Percentiles rank a stretch among this genome's conserved stretches.
These are phyloP conservation scores for Bruguiera hainesii DNA, from an alignment of 441 rosid species.

Conservation along the genomic window DNA sequence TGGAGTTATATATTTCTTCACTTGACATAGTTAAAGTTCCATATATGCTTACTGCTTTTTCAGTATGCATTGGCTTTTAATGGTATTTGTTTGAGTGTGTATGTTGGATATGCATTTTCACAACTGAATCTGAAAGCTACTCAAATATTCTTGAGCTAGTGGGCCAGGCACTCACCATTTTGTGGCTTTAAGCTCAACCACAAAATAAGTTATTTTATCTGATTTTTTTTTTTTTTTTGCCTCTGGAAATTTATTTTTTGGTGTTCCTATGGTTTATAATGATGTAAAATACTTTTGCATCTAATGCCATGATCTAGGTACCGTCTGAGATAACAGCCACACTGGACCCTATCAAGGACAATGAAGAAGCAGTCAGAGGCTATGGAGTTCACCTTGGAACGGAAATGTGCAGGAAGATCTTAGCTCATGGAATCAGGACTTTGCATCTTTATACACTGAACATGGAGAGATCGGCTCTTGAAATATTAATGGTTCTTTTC, in stretches of 20 bases:
- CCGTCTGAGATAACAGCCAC: slow-evolving; percentile 86
- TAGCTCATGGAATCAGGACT: slow-evolving; percentile 79
- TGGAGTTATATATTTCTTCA: no score
- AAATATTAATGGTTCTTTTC: slow-evolving; percentile 62
- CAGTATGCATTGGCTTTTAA: background rate
- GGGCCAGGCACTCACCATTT: background rate
- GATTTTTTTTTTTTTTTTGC: no score
- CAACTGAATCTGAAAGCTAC: background rate
- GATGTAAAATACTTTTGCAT: background rate
- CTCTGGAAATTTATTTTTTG: background rate
- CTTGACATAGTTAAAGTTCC: no score
- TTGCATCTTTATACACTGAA: slow-evolving; percentile 90
- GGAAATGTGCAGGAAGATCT: slow-evolving; percentile 88
- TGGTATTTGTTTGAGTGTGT: background rate
- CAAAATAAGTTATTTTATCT: no score
- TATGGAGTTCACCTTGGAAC: slow-evolving; percentile 93
- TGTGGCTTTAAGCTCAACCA: background rate
- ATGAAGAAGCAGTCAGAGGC: slow-evolving; percentile 90
- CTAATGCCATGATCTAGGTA: slow-evolving; percentile 37
- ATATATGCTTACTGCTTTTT: no score
- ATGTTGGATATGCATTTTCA: no score
- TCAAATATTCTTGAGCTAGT: background rate
- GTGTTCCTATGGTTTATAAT: background rate
- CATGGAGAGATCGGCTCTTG: slow-evolving; percentile 95
- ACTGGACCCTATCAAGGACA: slow-evolving; percentile 89